Percentiles rank a stretch among this genome's conserved stretches.
phyloP scores from a whole-genome alignment of 176 grass and related monocot species.

The Oryza punctata region DNA sequence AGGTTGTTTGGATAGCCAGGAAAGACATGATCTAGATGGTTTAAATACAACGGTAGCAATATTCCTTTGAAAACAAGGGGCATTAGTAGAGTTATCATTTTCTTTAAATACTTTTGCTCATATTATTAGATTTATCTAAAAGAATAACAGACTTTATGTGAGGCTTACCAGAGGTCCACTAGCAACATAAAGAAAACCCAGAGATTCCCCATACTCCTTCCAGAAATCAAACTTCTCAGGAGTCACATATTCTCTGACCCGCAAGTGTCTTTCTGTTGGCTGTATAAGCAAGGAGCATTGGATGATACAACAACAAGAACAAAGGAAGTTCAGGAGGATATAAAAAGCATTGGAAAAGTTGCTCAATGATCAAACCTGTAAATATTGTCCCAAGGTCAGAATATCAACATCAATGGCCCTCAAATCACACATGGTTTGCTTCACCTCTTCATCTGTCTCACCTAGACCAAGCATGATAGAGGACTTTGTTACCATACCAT shows the following conservation, averaged over 20 bases:
- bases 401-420: slow-evolving; percentile 78
- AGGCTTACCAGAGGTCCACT: slow-evolving; percentile 79
- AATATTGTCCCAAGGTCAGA: slow-evolving; percentile 84
- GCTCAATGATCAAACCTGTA: slow-evolving; percentile 58
- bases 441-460: slow-evolving; percentile 72
- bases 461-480: slow-evolving; percentile 97
- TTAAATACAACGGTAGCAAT: neutral
- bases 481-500: slow-evolving; percentile 81
- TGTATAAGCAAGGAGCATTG: slow-evolving; percentile 43
- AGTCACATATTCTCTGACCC: slow-evolving; percentile 79
- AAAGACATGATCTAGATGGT: neutral
- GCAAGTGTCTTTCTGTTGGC: slow-evolving; percentile 81
- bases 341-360: neutral
- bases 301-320: neutral
- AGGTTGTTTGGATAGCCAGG: neutral
- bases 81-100: neutral
- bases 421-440: slow-evolving; percentile 79
- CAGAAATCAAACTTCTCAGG: slow-evolving; percentile 90
- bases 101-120: neutral
- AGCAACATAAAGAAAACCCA: slow-evolving; percentile 85
- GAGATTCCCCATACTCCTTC: slow-evolving; percentile 86
- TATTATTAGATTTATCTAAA: neutral
- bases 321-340: neutral
- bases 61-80: neutral
- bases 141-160: neutral